These are phyloP conservation scores for Nemania sp. DNA, from an alignment of 2,329 filamentous ascomycete species.

Conservation along the genomic window DNA sequence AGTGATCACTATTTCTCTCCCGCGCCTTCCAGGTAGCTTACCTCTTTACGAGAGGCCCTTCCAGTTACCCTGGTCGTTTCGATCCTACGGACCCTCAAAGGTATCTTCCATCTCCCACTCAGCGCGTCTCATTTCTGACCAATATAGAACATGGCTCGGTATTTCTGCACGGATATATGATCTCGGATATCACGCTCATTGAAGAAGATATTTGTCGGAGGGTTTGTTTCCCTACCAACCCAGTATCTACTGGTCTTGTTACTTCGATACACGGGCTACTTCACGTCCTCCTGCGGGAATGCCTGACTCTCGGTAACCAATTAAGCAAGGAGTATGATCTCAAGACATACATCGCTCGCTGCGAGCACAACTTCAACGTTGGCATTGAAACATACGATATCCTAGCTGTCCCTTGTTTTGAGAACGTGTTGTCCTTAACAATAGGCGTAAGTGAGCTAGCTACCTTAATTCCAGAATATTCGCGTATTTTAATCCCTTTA, in stretches of 20 bases:
- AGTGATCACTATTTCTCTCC: constrained; percentile 8
- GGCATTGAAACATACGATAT: constrained; percentile 12
- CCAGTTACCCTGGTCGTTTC: constrained; percentile 2
- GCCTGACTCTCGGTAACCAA: background rate
- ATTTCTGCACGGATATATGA: constrained; percentile 9
- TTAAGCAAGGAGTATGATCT: constrained; percentile 4
- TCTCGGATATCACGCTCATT: constrained; percentile 9
- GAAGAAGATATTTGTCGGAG: constrained; percentile 14
- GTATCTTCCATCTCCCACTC: background rate
- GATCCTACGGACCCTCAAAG: constrained; percentile 8
- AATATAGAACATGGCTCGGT: background rate
- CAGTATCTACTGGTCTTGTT: constrained; percentile 1
- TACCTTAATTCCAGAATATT: background rate
- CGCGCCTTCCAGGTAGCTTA: background rate
- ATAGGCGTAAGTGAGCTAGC: background rate
- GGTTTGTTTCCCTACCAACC: constrained; percentile 10
- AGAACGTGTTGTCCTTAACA: constrained; percentile 12
- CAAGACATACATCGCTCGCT: background rate
- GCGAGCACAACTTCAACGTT: constrained; percentile 2
- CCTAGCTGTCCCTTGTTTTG: constrained; percentile 12
- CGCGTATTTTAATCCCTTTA: background rate
- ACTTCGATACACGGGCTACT: constrained; percentile 11
- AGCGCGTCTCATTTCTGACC: background rate
- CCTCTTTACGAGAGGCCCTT: background rate
- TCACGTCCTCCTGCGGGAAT: constrained; percentile 7